Conservation (phyloP, 2,329 filamentous ascomycete species). For the Fusarium buharicum region DNA sequence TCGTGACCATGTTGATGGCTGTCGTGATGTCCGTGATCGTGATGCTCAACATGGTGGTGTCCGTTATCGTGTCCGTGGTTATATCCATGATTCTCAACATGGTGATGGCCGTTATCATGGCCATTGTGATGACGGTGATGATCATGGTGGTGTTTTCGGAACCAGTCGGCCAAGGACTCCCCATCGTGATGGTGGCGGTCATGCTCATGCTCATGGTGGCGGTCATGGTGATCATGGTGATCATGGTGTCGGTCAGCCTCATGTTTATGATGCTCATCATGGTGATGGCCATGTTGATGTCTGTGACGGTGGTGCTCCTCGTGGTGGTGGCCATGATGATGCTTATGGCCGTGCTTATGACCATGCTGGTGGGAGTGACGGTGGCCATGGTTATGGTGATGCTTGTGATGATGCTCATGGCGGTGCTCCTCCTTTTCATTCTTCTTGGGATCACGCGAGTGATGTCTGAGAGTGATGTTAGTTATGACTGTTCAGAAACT, state of each 20-base stretch:
- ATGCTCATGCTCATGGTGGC: neutral
- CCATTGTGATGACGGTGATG: conserved; percentile 7
- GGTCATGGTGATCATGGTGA: neutral
- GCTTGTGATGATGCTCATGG: conserved; percentile 11
- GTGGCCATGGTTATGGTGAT: conserved; percentile 5
- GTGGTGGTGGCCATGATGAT: neutral
- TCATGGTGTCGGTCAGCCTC: neutral
- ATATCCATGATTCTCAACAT: neutral
- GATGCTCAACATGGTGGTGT: conserved; percentile 1
- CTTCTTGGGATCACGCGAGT: neutral
- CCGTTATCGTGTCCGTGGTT: conserved; percentile 1
- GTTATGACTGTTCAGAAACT: neutral
- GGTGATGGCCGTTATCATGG: conserved; percentile 5
- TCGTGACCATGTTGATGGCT: too few species aligned
- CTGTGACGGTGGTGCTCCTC: conserved; percentile 1
- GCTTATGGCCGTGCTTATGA: neutral
- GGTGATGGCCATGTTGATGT: neutral
- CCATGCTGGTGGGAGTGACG: neutral
- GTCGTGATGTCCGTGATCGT: too few species aligned
- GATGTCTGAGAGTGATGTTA: conserved; percentile 4
- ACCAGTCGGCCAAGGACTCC: conserved; percentile 3
- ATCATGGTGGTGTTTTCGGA: conserved; percentile 3
- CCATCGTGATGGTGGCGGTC: conserved; percentile 1
- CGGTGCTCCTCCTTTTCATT: conserved; percentile 4
- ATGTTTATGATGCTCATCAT: too few species aligned